Percentiles rank a stretch among this genome's conserved stretches.
These are phyloP conservation scores for Colletotrichum sp. DNA, from an alignment of 2,329 filamentous ascomycete species.

Conservation along the genomic window DNA sequence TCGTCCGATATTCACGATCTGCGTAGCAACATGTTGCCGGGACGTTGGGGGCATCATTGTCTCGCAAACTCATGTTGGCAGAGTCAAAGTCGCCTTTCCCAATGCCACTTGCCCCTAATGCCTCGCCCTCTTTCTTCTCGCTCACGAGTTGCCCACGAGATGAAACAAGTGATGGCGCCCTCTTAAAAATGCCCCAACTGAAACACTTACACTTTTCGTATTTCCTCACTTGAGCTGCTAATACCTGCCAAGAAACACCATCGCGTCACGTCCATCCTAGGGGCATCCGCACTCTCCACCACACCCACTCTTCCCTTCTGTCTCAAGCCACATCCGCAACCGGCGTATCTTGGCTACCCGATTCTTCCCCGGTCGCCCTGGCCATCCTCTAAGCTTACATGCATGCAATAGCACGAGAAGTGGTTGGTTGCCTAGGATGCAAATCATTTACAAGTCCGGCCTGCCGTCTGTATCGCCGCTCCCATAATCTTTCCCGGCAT, in stretches of 20 bases:
- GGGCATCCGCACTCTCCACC: not conserved
- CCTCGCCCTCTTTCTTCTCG: not conserved
- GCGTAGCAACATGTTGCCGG: not conserved
- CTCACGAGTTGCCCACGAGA: not conserved
- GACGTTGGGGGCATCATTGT: not conserved
- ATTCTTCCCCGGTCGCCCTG: not conserved
- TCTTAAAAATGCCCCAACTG: not conserved
- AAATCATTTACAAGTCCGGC: not conserved
- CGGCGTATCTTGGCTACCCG: not conserved
- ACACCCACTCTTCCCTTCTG: not conserved
- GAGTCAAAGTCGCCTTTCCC: not conserved
- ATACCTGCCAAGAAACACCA: conserved; percentile 12
- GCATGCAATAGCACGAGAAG: not conserved
- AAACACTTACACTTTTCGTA: conserved; percentile 7
- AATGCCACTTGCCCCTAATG: not conserved
- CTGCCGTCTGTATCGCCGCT: not conserved
- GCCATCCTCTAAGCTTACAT: not conserved
- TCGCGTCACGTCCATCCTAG: conserved; percentile 5
- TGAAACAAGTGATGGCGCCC: conserved; percentile 3
- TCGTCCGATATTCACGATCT: not conserved
- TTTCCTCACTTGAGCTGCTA: not conserved
- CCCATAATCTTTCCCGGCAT: no score
- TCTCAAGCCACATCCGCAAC: conserved; percentile 10
- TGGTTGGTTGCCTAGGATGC: not conserved
- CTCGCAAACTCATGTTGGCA: not conserved